These are phyloP conservation scores for Penicillium sp. DNA, from an alignment of 2,329 filamentous ascomycete genomes.

Conservation along the genomic window DNA sequence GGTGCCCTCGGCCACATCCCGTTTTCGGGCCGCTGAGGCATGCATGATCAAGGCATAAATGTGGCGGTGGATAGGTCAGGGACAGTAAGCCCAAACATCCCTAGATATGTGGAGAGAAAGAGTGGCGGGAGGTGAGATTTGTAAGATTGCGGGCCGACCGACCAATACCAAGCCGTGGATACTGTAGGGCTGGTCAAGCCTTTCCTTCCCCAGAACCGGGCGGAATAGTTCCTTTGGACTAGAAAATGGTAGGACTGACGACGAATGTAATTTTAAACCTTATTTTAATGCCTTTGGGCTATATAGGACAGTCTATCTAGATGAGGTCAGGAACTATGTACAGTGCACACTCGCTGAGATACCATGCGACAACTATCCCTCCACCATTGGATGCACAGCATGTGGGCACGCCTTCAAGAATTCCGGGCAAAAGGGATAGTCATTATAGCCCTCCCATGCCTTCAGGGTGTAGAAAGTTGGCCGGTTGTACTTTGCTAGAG, in stretches of 20 bases:
- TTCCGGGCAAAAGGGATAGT: slow-evolving; percentile 32
- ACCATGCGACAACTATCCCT: neutral
- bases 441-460: slow-evolving; percentile 21
- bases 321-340: no score
- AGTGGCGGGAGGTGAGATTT: neutral
- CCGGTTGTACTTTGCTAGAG: slow-evolving; percentile 16
- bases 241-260: neutral
- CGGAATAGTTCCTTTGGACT: neutral
- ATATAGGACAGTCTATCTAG: no score
- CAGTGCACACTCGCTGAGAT: neutral
- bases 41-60: neutral
- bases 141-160: neutral
- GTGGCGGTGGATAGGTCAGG: neutral
- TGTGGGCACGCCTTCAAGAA: slow-evolving; percentile 3
- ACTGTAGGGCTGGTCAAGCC: neutral
- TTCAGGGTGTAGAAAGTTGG: slow-evolving; percentile 17
- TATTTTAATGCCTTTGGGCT: no score
- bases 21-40: neutral
- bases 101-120: neutral
- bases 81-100: neutral
- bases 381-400: slow-evolving; percentile 2
- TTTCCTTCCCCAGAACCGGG: neutral
- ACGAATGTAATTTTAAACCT: no score
- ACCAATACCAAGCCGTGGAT: neutral
- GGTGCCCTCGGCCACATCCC: neutral